Evolutionary conservation across 257 asterid species (phyloP).

Genomic region (Cynanchum wilfordii): DNA sequence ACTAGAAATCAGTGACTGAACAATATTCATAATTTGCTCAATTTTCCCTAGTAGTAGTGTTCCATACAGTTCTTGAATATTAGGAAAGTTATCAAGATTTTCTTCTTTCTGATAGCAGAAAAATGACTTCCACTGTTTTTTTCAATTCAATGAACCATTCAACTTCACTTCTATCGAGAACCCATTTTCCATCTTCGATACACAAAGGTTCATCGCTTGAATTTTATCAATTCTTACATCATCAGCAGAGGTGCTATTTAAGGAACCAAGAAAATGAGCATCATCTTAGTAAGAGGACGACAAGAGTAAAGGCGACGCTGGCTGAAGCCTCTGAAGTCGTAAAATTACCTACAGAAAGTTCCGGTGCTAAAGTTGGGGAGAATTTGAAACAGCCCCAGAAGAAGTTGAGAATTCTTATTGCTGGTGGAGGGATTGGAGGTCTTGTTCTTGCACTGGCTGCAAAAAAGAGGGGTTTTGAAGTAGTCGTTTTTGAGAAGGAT

Average conservation of each 20-base stretch:
- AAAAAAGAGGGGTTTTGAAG: slow-evolving; percentile 75
- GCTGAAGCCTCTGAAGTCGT: slow-evolving; percentile 20
- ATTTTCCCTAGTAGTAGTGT: neutral
- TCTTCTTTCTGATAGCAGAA: neutral
- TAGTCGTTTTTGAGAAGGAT: slow-evolving; percentile 91
- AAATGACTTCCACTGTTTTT: slow-evolving; percentile 45
- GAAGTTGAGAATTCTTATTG: slow-evolving; percentile 74
- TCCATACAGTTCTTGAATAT: neutral
- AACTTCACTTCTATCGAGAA: slow-evolving; percentile 35
- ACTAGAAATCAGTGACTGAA: neutral
- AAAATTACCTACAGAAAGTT: slow-evolving; percentile 4
- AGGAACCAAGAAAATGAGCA: slow-evolving; percentile 26
- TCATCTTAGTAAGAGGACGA: slow-evolving; percentile 23
- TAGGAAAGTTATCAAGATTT: neutral
- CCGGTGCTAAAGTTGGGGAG: slow-evolving; percentile 12
- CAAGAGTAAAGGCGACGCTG: slow-evolving; percentile 28
- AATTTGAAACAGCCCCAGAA: slow-evolving; percentile 24
- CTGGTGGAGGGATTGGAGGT: slow-evolving; percentile 98
- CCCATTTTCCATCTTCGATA: slow-evolving; percentile 32
- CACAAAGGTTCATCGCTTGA: slow-evolving; percentile 34
- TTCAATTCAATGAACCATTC: slow-evolving; percentile 46
- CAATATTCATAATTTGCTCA: neutral
- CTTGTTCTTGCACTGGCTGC: slow-evolving; percentile 91
- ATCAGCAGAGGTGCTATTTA: slow-evolving; percentile 7
- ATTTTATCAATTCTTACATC: slow-evolving; percentile 25